Evolutionary conservation across 192 early-diverging fungal genomes (phyloP), one percentile per base, ranked within the genome.

Genomic region (Coemansia sp.): DNA sequence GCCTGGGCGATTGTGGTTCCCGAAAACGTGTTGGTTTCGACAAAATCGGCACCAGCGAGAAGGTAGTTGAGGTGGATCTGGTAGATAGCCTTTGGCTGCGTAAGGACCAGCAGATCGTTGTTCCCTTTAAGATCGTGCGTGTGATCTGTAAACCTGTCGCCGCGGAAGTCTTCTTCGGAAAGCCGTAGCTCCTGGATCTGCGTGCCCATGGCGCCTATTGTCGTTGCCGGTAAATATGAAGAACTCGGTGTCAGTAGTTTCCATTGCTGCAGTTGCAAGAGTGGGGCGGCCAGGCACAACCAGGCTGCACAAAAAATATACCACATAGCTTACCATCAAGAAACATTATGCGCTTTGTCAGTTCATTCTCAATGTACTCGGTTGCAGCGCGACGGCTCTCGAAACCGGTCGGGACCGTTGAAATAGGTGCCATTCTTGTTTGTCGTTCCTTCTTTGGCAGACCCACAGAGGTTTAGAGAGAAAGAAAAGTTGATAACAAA

Each of bases 21-120:
- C 22, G 90, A 91, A 85, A 98, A 98, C n/a, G 96, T 96, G 85
- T 98, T 98, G 42, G 96, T 96, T 81, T 96, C 96, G 51, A 98
- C 81, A 83, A 98, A 89, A 73, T 98, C 96, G 7, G 93, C 81
- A 13, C 96, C 96, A 32, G 96, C 93, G 43, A 92, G 87, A 38
- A 98, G 82, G 80, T 98, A 98, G 76, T 90, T 83, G 64, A 87
- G 85, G 86, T 98, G 96, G 75, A 98, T 98, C 39, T 83, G 79
- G 71, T 93, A 90, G 69, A 98, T 93, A 16, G 91, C 88, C 62
- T 96, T 88, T 51, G 95, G 92, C 75, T 92, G 90, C 2, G 96
- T 96, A 40, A 98, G 76, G 16, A 93, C 93, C 70, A 98, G 84
- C 81, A 98, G 77, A 75, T 98, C 96, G 81, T 98, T 98, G 87